Conservation (phyloP, 1,139 yeast species). For the Candida dubliniensis region DNA sequence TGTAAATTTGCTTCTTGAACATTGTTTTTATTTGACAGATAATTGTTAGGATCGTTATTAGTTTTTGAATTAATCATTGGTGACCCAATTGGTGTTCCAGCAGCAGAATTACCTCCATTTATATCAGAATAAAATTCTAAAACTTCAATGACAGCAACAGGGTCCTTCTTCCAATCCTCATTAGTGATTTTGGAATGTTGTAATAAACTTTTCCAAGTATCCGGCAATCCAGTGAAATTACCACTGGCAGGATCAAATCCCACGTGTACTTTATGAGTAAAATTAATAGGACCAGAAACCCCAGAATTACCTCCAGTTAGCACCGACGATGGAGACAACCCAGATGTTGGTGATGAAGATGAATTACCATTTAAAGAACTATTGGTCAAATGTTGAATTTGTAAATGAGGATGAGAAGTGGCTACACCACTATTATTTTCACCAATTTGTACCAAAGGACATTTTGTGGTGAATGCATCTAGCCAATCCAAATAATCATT, state of each 20-base stretch:
- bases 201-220: constrained; percentile 72
- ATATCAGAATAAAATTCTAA: constrained; percentile 75
- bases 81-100: constrained; percentile 31
- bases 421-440: constrained; percentile 10
- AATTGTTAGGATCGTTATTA: neutral
- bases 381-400: constrained; percentile 4
- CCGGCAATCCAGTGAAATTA: constrained; percentile 74
- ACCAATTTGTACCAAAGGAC: constrained; percentile 60
- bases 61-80: constrained; percentile 18
- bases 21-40: neutral
- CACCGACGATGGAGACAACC: constrained; percentile 2
- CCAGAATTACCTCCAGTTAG: constrained; percentile 26
- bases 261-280: constrained; percentile 65
- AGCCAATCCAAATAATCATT: constrained; percentile 88
- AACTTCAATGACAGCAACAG: constrained; percentile 87
- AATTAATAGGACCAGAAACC: constrained; percentile 77
- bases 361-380: neutral
- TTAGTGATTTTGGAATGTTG: constrained; percentile 79
- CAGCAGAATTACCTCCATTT: constrained; percentile 33
- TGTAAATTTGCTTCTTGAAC: constrained; percentile 21
- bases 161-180: constrained; percentile 82
- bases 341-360: constrained; percentile 4
- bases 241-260: constrained; percentile 73
- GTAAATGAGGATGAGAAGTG: neutral
- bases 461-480: constrained; percentile 83